Base-by-base conservation (phyloP, 345 rosid species). In the Hibiscus trionum region DNA sequence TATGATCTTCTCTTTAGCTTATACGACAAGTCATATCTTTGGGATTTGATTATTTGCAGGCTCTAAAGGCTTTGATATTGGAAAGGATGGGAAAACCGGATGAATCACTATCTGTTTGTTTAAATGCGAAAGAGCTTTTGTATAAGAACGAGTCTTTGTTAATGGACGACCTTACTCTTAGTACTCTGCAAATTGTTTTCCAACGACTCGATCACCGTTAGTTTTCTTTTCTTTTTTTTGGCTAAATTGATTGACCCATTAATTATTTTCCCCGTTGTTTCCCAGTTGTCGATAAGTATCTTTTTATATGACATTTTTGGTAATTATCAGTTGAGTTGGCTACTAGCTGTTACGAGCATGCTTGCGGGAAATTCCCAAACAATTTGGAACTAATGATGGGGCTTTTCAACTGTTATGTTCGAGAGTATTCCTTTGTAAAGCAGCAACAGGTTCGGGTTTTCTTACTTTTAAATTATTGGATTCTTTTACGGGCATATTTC, bases 151-250 rank as follows among this genome's bases (percentile, higher is more conserved):
- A 95, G 59, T 78, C 96, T 1, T 69, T 84, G 15, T 76, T 92
- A 79, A 89, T 89, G 90, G 99, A 95, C 82, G 99, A 95, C 80
- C 93, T 92, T 74, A 95, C 98, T 70, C 99, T 95, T 69, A 92
- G 98, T 75, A 95, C 99, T 2, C 71, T 95, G 75, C 98, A 92
- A 69, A 89, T 87, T 77, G 99, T 93, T 58, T 87, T 92, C 75
- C 97, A 95, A 79, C 90, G 97, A n/a, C 97, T 93, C 11, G 93
- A 93, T 79, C 99, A 80, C 70, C 81, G 99, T 95, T 33, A 79
- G 97, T 85, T 55, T 73, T 12, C 24, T 46, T 75, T n/a, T 17
- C 7, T 15, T 15, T 76, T 2, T 16, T 35, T n/a, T 31, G 16
- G 26, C 59, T 44, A 15, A 61, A 33, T 65, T 19, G 19, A 9